A percentile compares a stretch with the other conserved stretches of the same genome.
phyloP scores from a whole-genome alignment of 495 filamentous ascomycete species.

The Aspergillus conjunctus region DNA sequence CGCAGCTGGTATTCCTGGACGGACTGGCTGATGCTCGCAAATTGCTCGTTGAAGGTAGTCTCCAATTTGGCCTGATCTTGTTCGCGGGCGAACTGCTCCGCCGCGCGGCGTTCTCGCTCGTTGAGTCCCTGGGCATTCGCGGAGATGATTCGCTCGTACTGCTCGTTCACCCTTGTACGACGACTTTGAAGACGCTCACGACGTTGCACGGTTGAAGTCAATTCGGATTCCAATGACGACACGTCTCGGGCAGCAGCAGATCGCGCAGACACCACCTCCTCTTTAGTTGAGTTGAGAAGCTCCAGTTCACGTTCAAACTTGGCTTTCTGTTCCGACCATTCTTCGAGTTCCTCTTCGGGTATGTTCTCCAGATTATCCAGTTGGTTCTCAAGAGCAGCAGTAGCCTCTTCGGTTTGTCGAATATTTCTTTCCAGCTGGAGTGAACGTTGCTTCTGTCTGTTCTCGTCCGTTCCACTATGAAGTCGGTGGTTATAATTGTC shows the following conservation, averaged over 20 bases:
- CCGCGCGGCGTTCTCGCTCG: conserved; percentile 70
- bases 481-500: conserved; percentile 70
- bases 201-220: conserved; percentile 67
- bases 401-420: conserved; percentile 79
- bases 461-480: conserved; percentile 77
- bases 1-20: conserved; percentile 52
- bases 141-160: conserved; percentile 75
- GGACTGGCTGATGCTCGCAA: conserved; percentile 45
- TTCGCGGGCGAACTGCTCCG: conserved; percentile 66
- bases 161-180: conserved; percentile 72
- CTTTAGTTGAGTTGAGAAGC: conserved; percentile 58
- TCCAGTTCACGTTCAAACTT: conserved; percentile 66
- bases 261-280: conserved; percentile 63
- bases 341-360: conserved; percentile 65
- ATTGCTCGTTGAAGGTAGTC: conserved; percentile 46
- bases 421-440: conserved; percentile 77
- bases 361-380: conserved; percentile 67
- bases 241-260: conserved; percentile 64
- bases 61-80: conserved; percentile 65
- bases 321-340: conserved; percentile 61
- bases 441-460: conserved; percentile 76
- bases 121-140: conserved; percentile 75
- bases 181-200: conserved; percentile 76
- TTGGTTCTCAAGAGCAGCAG: conserved; percentile 60
- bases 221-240: conserved; percentile 65